Base-by-base conservation (phyloP, 2,329 filamentous ascomycete genomes). In the Colletotrichum sp. region DNA sequence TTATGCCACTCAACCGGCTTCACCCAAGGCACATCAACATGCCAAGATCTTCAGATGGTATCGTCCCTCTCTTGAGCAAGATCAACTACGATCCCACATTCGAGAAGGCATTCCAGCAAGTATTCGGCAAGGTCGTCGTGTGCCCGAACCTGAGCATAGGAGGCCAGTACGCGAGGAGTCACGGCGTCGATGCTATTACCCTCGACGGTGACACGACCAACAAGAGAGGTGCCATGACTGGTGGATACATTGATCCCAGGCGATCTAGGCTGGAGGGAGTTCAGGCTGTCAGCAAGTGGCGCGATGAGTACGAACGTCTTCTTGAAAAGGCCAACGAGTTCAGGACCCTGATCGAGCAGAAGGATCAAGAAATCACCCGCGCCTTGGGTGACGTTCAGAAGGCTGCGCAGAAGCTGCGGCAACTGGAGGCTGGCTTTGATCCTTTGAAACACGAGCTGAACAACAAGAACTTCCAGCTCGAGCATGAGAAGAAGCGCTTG, bases 101-200 rank as follows among this genome's bases (percentile, higher is more conserved):
- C 80, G 95, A 98, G 75, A 94, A 92, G 80, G 97, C 97, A 0
- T 97, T 99, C 83, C 93, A 95, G 82, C 96, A 98, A 82, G 95
- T 99, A 1, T 99, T 99, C 85, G 97, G 96, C 63, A 98, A 95
- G 84, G 97, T 95, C 0, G 95, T 99, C 68, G 94, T 99, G 72
- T 99, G 97, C 79, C 96, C 96, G 4, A 98, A 95, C 79, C 87
- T 99, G 77, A 92, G 95, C 65, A 92, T 98, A 75, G 97, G 96
- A 64, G 92, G 94, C 15, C 96, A 98, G 82, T 98, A 98, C 83
- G 95, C 97, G 26, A 92, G 96, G 81, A 98, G 95, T 80, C 96
- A 99, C 81, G 95, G 95, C 21, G 93, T 99, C 28, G 96, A 96
- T 80, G 96, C 95, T 39, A 98, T 99, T 79, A 99, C 97, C 0